Conservation (phyloP, 129 eudicot species). For the Smallanthus sonchifolius region DNA sequence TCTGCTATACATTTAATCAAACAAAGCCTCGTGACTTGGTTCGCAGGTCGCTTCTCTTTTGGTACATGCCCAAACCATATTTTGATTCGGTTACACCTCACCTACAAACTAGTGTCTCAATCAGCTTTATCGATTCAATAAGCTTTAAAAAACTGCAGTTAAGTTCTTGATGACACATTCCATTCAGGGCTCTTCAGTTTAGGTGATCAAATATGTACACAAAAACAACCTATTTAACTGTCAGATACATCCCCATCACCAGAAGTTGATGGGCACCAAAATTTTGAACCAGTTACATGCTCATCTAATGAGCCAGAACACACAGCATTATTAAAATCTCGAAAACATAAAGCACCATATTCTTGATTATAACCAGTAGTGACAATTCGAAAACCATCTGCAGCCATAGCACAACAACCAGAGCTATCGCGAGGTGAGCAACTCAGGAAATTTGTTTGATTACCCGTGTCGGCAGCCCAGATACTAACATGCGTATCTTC, state of each 20-base stretch:
- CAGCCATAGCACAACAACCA: conserved; percentile 68
- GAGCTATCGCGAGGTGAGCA: conserved; percentile 20
- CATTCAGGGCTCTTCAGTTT: not conserved
- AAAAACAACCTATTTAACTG: not conserved
- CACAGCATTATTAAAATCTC: conserved; percentile 54
- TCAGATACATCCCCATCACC: conserved; percentile 42
- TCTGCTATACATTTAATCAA: not conserved
- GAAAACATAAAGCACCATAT: conserved; percentile 33
- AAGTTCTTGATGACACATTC: not conserved
- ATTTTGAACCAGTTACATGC: conserved; percentile 39
- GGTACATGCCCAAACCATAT: not conserved
- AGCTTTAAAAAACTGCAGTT: not conserved
- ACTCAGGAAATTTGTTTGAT: conserved; percentile 38
- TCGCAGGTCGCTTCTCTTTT: not conserved
- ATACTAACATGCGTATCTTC: conserved; percentile 47
- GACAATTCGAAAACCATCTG: conserved; percentile 51
- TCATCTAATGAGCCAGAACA: conserved; percentile 6
- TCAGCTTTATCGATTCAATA: not conserved
- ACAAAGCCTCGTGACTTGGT: not conserved
- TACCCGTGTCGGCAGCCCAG: conserved; percentile 62
- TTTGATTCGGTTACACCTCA: not conserved
- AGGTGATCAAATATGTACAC: not conserved
- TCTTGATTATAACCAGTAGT: conserved; percentile 35
- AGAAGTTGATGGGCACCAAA: conserved; percentile 45
- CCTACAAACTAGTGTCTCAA: not conserved